phyloP scores from a whole-genome alignment of 129 eudicot species.

The Saposhnikovia divaricata region DNA sequence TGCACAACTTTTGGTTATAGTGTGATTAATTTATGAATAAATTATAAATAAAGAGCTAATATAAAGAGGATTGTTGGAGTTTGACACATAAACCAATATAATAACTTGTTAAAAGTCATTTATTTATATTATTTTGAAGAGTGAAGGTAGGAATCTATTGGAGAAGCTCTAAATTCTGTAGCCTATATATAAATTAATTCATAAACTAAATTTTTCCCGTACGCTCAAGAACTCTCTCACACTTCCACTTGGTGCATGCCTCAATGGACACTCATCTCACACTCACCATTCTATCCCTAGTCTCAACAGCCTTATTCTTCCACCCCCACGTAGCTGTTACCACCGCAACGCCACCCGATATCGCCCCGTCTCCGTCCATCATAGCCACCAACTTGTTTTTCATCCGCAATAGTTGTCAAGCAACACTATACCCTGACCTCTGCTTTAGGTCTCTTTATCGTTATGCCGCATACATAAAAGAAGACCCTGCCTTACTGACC shows the following conservation, averaged over 20 bases:
- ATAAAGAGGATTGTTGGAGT: no score
- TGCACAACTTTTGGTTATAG: no score
- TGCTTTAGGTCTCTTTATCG: constrained; percentile 54
- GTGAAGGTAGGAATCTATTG: no score
- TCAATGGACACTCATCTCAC: constrained; percentile 23
- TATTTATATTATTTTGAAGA: no score
- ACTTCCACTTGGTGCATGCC: background rate
- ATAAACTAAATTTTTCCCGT: background rate
- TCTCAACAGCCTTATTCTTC: constrained; percentile 20
- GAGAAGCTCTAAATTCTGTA: no score
- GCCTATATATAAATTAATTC: constrained; percentile 25
- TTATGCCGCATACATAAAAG: constrained; percentile 40
- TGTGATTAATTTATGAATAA: no score
- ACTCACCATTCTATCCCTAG: constrained; percentile 11
- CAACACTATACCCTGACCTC: constrained; percentile 59
- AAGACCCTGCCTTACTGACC: constrained; percentile 50
- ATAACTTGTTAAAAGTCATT: no score
- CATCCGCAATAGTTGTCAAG: constrained; percentile 49
- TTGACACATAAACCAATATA: no score
- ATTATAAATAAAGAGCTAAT: no score
- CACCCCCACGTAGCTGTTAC: constrained; percentile 19
- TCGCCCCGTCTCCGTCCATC: background rate
- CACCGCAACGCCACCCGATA: constrained; percentile 15
- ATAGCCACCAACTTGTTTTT: constrained; percentile 24
- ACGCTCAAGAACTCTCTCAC: background rate